Evolutionary conservation across 2,329 filamentous ascomycete species (phyloP).

Genomic region (Phoma sp.): DNA sequence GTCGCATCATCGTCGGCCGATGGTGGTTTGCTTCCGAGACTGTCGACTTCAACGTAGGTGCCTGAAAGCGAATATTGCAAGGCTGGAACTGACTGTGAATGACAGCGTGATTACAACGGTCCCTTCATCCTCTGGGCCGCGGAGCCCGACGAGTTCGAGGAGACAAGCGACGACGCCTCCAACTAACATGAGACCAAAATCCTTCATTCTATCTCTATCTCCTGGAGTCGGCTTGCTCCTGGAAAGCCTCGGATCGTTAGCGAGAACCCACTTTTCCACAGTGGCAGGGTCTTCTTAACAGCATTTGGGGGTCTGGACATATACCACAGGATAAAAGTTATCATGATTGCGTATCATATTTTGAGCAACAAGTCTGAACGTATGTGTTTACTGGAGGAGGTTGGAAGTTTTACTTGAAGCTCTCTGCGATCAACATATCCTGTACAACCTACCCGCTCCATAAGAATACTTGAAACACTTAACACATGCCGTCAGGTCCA

Average conservation of each 20-base stretch:
- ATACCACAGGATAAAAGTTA: not conserved
- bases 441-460: not conserved
- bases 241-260: too few species aligned
- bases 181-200: not conserved
- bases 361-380: not conserved
- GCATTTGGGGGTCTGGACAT: not conserved
- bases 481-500: not conserved
- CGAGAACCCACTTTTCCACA: too few species aligned
- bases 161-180: not conserved
- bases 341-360: not conserved
- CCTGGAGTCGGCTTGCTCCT: too few species aligned
- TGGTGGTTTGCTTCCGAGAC: slow-evolving; percentile 52
- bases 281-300: not conserved
- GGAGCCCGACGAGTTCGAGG: slow-evolving; percentile 9
- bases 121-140: slow-evolving; percentile 48
- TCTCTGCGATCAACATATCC: not conserved
- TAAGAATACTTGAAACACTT: not conserved
- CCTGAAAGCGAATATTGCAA: not conserved
- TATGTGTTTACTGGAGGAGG: not conserved
- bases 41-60: slow-evolving; percentile 29
- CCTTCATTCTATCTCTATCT: too few species aligned
- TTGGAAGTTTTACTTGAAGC: not conserved
- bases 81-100: slow-evolving; percentile 13
- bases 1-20: slow-evolving; percentile 54
- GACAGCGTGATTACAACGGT: slow-evolving; percentile 31